These are phyloP conservation scores for Euphorbia schlechtendalii DNA, from an alignment of 441 rosid genomes.

Conservation along the genomic window DNA sequence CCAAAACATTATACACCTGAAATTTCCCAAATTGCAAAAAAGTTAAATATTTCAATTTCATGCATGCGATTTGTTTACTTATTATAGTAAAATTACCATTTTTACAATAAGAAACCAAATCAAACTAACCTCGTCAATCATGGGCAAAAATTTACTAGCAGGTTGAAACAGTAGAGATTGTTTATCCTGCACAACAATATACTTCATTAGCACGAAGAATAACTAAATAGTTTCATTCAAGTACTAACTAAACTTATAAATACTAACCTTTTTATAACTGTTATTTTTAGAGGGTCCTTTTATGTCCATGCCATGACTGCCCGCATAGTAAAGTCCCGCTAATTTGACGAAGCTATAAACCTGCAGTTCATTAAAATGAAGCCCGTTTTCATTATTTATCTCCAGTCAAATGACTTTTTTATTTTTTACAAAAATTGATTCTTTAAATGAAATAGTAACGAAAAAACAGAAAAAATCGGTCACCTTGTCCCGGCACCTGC, in stretches of 20 bases:
- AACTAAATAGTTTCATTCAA: too few species aligned
- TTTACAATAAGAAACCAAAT: background rate
- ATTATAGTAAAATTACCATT: background rate
- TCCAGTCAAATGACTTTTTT: too few species aligned
- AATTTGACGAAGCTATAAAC: conserved; percentile 71
- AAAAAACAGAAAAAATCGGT: background rate
- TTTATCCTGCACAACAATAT: conserved; percentile 26
- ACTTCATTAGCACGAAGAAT: too few species aligned
- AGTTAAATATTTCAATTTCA: background rate
- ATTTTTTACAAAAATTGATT: background rate
- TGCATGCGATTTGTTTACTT: conserved; percentile 19
- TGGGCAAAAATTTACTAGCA: conserved; percentile 55
- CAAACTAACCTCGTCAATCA: conserved; percentile 46
- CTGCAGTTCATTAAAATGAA: conserved; percentile 25
- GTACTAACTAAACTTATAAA: too few species aligned
- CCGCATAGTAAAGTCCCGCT: conserved; percentile 85
- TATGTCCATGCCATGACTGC: conserved; percentile 99
- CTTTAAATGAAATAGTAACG: too few species aligned
- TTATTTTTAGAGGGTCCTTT: conserved; percentile 67
- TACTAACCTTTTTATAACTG: conserved; percentile 29
- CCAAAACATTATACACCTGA: conserved; percentile 56
- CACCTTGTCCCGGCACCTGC: conserved; percentile 87
- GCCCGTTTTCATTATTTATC: too few species aligned
- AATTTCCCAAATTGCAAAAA: background rate
- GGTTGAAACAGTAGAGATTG: conserved; percentile 52